phyloP scores from a whole-genome alignment of 148 eudicot genomes.

The Spergularia marina region DNA sequence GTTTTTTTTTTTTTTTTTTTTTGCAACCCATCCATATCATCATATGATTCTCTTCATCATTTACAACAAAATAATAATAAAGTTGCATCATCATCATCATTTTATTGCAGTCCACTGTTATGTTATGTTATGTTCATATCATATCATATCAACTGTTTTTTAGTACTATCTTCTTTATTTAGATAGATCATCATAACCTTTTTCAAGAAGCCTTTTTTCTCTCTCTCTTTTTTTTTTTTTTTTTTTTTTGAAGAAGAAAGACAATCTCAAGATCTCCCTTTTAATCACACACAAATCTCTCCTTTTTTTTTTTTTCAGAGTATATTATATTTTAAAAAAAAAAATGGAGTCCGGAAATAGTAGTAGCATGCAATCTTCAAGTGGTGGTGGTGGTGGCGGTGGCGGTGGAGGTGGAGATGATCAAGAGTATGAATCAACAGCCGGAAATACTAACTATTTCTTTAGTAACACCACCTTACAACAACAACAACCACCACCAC shows the following conservation, averaged over 20 bases:
- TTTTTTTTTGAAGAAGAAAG: neutral
- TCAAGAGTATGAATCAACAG: conserved; percentile 51
- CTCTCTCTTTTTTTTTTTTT: conserved; percentile 4
- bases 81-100: too few species aligned
- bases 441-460: conserved; percentile 14
- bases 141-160: too few species aligned
- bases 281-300: neutral
- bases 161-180: too few species aligned
- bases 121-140: too few species aligned
- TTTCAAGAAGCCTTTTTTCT: too few species aligned
- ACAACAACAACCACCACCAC: neutral
- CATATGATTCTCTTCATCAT: too few species aligned
- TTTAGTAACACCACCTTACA: neutral
- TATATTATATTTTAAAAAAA: too few species aligned
- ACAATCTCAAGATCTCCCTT: conserved; percentile 27
- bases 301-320: neutral
- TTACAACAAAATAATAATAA: too few species aligned
- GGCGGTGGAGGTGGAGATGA: conserved; percentile 20
- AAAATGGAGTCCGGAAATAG: conserved; percentile 76
- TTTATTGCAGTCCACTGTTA: too few species aligned
- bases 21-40: too few species aligned
- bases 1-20: neutral
- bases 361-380: conserved; percentile 68
- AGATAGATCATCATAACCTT: too few species aligned
- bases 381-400: conserved; percentile 41